Percentiles rank a stretch among this genome's conserved stretches.
These are phyloP conservation scores for Nicotiana knightiana DNA, from an alignment of 257 asterid genomes.

Conservation along the genomic window DNA sequence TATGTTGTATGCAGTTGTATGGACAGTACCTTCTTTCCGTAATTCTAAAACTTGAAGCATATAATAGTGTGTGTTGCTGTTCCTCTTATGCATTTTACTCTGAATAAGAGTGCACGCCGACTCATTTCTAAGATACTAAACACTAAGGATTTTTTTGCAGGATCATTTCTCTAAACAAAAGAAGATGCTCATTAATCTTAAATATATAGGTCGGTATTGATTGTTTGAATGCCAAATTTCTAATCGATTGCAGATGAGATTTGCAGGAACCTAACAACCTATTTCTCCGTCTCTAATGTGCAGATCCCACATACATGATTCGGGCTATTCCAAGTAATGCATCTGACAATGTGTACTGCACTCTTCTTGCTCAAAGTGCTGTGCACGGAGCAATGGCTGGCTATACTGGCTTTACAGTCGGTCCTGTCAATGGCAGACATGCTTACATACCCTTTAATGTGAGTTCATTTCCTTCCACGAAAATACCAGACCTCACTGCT, in stretches of 20 bases:
- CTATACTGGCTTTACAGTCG: conserved; percentile 74
- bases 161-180: conserved; percentile 57
- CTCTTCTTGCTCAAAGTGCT: conserved; percentile 91
- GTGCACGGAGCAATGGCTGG: conserved; percentile 99
- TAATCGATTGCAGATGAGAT: background rate
- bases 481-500: background rate
- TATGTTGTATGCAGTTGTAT: background rate
- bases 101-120: background rate
- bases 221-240: background rate
- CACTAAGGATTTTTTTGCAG: conserved; percentile 26
- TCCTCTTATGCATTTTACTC: background rate
- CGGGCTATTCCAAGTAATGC: conserved; percentile 91
- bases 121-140: background rate
- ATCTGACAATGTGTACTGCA: conserved; percentile 82
- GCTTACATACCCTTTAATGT: conserved; percentile 83
- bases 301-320: conserved; percentile 95
- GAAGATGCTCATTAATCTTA: conserved; percentile 63
- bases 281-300: background rate
- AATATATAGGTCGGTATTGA: conserved; percentile 64
- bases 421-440: conserved; percentile 64
- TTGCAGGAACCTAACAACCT: background rate
- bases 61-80: background rate
- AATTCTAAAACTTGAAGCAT: background rate
- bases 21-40: background rate
- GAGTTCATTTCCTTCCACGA: conserved; percentile 21